Percentiles rank a stretch among this genome's conserved stretches.
Conservation (phyloP, 2,329 filamentous ascomycete species). For the Herpomyces periplanetae region DNA sequence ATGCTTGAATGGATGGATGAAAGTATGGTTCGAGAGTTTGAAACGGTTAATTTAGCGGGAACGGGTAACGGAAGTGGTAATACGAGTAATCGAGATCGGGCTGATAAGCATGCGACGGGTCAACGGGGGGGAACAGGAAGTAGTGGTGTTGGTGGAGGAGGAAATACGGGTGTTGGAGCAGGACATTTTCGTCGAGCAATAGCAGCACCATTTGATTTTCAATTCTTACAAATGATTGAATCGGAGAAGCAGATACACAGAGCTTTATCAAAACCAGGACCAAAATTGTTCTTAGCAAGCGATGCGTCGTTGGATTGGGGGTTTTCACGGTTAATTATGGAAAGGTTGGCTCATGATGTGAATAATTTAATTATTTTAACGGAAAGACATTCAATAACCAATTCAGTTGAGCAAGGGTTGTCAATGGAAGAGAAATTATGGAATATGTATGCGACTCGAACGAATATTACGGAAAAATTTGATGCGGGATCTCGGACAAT, state of each 20-base stretch:
- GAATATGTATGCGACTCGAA: constrained; percentile 17
- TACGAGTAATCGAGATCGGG: constrained; percentile 9
- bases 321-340: constrained; percentile 45
- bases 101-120: constrained; percentile 6
- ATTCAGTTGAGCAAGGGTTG: constrained; percentile 13
- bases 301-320: constrained; percentile 78
- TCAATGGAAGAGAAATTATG: constrained; percentile 22
- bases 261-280: constrained; percentile 14
- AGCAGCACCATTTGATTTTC: constrained; percentile 54
- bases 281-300: constrained; percentile 52
- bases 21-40: constrained; percentile 62
- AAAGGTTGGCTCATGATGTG: constrained; percentile 27
- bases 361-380: constrained; percentile 61
- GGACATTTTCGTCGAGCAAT: constrained; percentile 6
- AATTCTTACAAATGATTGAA: constrained; percentile 43
- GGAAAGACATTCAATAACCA: constrained; percentile 18
- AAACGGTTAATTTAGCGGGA: constrained; percentile 19
- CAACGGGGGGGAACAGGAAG: constrained; percentile 7
- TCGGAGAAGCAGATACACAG: constrained; percentile 38
- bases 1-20: constrained; percentile 99
- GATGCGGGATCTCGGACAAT: too few species aligned
- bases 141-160: too few species aligned
- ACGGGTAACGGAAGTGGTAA: constrained; percentile 4
- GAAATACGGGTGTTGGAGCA: too few species aligned
- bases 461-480: constrained; percentile 19